Evolutionary conservation across 495 filamentous ascomycete species (phyloP).

Genomic region (Trichocladium antarcticum): DNA sequence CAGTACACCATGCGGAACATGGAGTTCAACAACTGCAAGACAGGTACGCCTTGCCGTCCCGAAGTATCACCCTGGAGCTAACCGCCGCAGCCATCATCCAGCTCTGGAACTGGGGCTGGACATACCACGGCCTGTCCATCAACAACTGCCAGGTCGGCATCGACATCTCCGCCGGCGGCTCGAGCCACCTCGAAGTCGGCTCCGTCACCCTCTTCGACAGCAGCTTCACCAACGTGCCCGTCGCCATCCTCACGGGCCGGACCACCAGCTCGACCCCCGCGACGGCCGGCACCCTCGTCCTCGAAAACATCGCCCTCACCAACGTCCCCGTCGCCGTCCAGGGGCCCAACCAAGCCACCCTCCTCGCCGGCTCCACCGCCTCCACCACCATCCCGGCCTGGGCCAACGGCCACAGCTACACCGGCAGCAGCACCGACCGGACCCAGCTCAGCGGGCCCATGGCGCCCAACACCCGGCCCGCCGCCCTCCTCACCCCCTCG

Average conservation of each 20-base stretch:
- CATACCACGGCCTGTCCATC: constrained; percentile 47
- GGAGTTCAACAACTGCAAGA: constrained; percentile 50
- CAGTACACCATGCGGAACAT: constrained; percentile 74
- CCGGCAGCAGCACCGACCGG: too few species aligned
- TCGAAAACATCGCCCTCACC: constrained; percentile 58
- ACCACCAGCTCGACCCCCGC: constrained; percentile 35
- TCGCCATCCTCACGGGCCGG: constrained; percentile 59
- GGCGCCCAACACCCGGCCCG: constrained; percentile 31
- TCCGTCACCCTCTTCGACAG: constrained; percentile 59
- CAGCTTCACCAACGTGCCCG: constrained; percentile 54
- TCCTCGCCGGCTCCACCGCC: constrained; percentile 48
- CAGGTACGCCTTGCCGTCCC: constrained; percentile 37
- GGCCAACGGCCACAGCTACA: constrained; percentile 38
- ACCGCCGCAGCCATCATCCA: constrained; percentile 40
- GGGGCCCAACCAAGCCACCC: constrained; percentile 33
- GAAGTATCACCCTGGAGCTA: constrained; percentile 32
- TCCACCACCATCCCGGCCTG: constrained; percentile 42
- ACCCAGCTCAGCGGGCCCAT: constrained; percentile 27
- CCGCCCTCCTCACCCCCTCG: constrained; percentile 26
- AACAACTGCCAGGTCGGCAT: constrained; percentile 64
- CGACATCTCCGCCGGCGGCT: constrained; percentile 49
- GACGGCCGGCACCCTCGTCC: constrained; percentile 41
- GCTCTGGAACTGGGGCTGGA: constrained; percentile 47
- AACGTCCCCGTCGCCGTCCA: constrained; percentile 52
- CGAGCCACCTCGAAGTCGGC: constrained; percentile 40